Percentiles rank a stretch among this genome's conserved stretches.
phyloP scores from a whole-genome alignment of 106 monocot species.

The Dendrobium huoshanense region DNA sequence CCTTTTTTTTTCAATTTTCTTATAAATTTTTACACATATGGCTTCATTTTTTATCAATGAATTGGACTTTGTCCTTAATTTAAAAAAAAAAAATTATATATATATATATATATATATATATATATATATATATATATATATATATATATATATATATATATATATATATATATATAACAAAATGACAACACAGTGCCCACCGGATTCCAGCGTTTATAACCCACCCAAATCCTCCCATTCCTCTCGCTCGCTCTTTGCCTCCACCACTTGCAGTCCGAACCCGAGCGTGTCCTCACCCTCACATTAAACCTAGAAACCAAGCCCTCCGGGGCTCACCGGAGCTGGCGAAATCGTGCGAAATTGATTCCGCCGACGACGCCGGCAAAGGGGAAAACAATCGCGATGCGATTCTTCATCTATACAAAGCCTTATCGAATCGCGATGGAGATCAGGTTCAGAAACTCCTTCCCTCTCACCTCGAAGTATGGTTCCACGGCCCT shows the following conservation, averaged over 20 bases:
- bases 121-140: no score
- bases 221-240: no score
- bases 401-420: slow-evolving; percentile 13
- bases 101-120: no score
- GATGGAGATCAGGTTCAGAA: slow-evolving; percentile 23
- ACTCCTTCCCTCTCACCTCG: slow-evolving; percentile 36
- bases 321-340: background rate
- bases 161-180: no score
- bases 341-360: background rate
- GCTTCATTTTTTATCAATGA: no score
- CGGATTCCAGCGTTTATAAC: no score
- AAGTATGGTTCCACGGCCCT: slow-evolving; percentile 59
- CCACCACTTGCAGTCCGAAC: background rate
- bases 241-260: background rate
- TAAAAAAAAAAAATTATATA: no score
- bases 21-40: no score
- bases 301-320: background rate
- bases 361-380: slow-evolving; percentile 7
- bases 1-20: no score
- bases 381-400: slow-evolving; percentile 5
- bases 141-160: no score
- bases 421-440: slow-evolving; percentile 29
- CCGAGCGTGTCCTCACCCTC: background rate
- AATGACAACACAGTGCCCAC: no score
- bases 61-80: no score